Percentiles rank a stretch among this genome's conserved stretches.
phyloP scores from a whole-genome alignment of 495 filamentous ascomycete species.

The Penicillium lagena region DNA sequence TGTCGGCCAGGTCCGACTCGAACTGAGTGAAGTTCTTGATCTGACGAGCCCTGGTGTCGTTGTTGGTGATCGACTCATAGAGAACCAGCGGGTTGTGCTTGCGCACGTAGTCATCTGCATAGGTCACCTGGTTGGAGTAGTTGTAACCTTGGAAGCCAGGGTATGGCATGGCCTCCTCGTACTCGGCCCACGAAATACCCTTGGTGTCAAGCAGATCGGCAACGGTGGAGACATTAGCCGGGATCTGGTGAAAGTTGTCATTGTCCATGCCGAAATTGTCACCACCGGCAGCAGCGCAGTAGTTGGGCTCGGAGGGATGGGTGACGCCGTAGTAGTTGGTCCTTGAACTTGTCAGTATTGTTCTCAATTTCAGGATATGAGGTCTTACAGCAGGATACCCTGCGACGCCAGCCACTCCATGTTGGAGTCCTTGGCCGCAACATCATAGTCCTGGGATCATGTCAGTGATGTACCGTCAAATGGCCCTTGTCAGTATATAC shows the following conservation, averaged over 20 bases:
- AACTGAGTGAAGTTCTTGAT: constrained; percentile 66
- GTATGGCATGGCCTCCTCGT: constrained; percentile 64
- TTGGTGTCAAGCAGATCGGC: constrained; percentile 63
- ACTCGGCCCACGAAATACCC: constrained; percentile 61
- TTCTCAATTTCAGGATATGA: neutral
- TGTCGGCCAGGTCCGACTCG: constrained; percentile 45
- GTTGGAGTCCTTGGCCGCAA: constrained; percentile 42
- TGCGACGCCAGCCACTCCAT: constrained; percentile 50
- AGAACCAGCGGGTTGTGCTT: constrained; percentile 67
- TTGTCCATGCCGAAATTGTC: constrained; percentile 66
- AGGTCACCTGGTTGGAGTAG: constrained; percentile 42
- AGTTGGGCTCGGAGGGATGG: constrained; percentile 69
- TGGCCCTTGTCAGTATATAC: constrained; percentile 27
- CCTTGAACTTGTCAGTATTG: constrained; percentile 2
- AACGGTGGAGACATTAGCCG: constrained; percentile 57
- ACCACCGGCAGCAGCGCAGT: constrained; percentile 54
- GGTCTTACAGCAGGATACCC: constrained; percentile 47
- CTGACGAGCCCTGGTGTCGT: constrained; percentile 44
- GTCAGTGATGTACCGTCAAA: neutral
- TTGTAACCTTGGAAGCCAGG: constrained; percentile 57
- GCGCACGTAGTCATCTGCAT: constrained; percentile 59
- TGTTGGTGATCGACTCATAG: constrained; percentile 50
- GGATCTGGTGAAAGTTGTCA: constrained; percentile 51
- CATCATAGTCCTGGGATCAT: constrained; percentile 43
- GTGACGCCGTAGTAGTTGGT: constrained; percentile 58